A percentile compares a stretch with the other conserved stretches of the same genome.
Evolutionary conservation across 2,329 filamentous ascomycete species (phyloP).

Genomic region (Microsporum ferrugineum): DNA sequence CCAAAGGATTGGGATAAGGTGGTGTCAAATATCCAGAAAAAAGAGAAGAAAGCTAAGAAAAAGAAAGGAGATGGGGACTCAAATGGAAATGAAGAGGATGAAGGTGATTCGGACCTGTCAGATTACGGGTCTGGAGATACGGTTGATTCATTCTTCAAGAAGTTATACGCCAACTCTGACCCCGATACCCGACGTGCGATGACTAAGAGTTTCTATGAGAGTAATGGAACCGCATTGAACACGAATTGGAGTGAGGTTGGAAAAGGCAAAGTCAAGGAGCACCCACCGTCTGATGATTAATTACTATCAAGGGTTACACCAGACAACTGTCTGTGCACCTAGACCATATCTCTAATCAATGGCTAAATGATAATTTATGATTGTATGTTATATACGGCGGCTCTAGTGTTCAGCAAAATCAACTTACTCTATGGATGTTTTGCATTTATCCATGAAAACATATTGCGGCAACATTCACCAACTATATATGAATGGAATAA

Average conservation of each 20-base stretch:
- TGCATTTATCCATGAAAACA: background rate
- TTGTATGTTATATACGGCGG: background rate
- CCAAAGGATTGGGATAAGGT: slow-evolving; percentile 90
- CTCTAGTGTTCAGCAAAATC: background rate
- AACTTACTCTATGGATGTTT: background rate
- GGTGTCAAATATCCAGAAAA: slow-evolving; percentile 39
- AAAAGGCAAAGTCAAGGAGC: slow-evolving; percentile 51
- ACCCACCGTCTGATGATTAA: slow-evolving; percentile 12
- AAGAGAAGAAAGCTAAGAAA: slow-evolving; percentile 18
- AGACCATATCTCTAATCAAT: background rate
- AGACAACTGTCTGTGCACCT: background rate
- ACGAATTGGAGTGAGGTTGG: slow-evolving; percentile 84
- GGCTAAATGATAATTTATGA: background rate
- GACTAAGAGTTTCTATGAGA: slow-evolving; percentile 95
- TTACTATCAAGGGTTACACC: background rate
- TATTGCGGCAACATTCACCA: too few species aligned
- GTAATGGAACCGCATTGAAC: slow-evolving; percentile 81
- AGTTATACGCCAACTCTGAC: slow-evolving; percentile 64
- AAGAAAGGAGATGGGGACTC: slow-evolving; percentile 20
- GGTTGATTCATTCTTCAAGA: slow-evolving; percentile 79
- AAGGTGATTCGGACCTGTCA: slow-evolving; percentile 43
- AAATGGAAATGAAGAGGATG: slow-evolving; percentile 32
- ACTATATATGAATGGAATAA: too few species aligned
- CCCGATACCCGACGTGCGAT: slow-evolving; percentile 80
- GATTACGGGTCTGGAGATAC: slow-evolving; percentile 47